Base-by-base conservation (phyloP, 2,329 filamentous ascomycete species). In the Fonsecaea nubica region DNA sequence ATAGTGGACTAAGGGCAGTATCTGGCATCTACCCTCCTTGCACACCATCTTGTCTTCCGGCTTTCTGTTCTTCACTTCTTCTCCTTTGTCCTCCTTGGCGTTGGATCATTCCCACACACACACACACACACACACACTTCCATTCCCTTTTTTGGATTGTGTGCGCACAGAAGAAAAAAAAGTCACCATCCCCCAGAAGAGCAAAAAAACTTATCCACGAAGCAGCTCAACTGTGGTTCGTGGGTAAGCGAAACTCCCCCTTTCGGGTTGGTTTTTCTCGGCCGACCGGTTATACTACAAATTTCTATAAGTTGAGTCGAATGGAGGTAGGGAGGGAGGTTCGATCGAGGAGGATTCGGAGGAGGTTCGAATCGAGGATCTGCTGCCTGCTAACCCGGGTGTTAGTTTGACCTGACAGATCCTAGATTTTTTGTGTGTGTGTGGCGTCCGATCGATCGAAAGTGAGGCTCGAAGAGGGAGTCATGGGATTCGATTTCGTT, bases 1-100 rank as follows among this genome's bases (percentile, higher is more conserved):
- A 50, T 50, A 25, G 45, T 50, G 45, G 45, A 50, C 45, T 25
- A 50, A 21, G 45, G 45, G 45, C 45, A 50, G 45, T 50, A 50
- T 50, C 45, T 50, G 45, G 45, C 18, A 50, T 25, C 45, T 21
- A 21, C 45, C 45, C 45, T 50, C 3, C 45, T 12, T 9, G 13
- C 45, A 50, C 25, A 18, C 18, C 45, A 10, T 50, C 8, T 2
- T 2, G 2, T 25, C 25, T 25, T 2, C 25, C 25, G 25, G 25
- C 3, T 25, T 25, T 25, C 25, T 25, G 25, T 21, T 12, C 18
- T 50, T 25, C 18, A 13, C 45, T 50, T 25, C 45, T 50, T 50
- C 45, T 10, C 45, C 25, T 25, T 10, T 50, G 1, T 4, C 25
- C 18, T 12, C 21, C 45, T 25, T 25, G 18, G 18, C 10, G n/a